These are phyloP conservation scores for Aspergillus amoenus DNA, from an alignment of 2,329 filamentous ascomycete species.

Conservation along the genomic window DNA sequence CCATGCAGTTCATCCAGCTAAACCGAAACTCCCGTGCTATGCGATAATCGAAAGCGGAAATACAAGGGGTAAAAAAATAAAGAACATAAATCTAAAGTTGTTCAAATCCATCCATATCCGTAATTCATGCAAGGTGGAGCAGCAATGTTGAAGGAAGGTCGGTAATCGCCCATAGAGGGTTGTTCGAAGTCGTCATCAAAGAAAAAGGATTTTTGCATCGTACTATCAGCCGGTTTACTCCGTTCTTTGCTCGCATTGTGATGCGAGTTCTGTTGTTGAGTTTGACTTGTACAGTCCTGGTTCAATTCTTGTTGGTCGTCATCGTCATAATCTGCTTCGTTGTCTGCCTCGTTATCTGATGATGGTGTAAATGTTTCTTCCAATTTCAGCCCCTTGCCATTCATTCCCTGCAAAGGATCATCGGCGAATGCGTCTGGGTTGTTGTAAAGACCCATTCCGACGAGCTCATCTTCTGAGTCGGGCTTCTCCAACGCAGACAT, in stretches of 20 bases:
- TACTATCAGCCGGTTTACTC: conserved; percentile 24
- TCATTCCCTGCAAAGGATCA: conserved; percentile 58
- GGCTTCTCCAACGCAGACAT: conserved; percentile 55
- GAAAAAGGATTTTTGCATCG: conserved; percentile 35
- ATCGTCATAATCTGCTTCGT: conserved; percentile 61
- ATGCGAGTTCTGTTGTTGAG: conserved; percentile 15
- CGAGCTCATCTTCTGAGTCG: conserved; percentile 66
- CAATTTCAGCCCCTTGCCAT: conserved; percentile 73
- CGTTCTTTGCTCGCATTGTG: conserved; percentile 15
- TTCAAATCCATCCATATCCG: conserved; percentile 36
- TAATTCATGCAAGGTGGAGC: conserved; percentile 34
- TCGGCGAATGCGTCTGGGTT: conserved; percentile 60
- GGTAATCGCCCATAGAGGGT: conserved; percentile 21
- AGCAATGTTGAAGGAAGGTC: conserved; percentile 27
- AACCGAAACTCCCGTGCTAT: conserved; percentile 37
- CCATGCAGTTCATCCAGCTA: conserved; percentile 17
- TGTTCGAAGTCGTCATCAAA: conserved; percentile 32
- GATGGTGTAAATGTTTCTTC: conserved; percentile 74
- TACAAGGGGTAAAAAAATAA: conserved; percentile 3
- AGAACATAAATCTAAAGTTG: conserved; percentile 4
- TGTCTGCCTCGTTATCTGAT: conserved; percentile 56
- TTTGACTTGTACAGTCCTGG: conserved; percentile 4
- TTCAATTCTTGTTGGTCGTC: conserved; percentile 47
- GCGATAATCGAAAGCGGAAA: conserved; percentile 25
- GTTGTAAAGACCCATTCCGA: conserved; percentile 83